These are phyloP conservation scores for Aspergillus sclerotioniger DNA, from an alignment of 495 filamentous ascomycete genomes.

Conservation along the genomic window DNA sequence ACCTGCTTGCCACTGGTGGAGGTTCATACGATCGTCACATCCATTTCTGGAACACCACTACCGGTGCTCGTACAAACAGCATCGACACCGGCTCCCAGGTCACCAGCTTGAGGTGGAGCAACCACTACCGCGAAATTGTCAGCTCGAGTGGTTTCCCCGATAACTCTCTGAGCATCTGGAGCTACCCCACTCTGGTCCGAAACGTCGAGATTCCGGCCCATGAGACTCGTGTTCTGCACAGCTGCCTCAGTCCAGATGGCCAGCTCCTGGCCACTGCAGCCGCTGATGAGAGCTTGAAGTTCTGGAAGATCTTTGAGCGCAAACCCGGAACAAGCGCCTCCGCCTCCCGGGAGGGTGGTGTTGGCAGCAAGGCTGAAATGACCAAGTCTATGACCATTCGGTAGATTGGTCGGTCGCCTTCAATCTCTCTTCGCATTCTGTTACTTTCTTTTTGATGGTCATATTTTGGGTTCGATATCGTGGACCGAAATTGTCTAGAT, in stretches of 20 bases:
- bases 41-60: conserved; percentile 99
- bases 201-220: conserved; percentile 99
- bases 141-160: conserved; percentile 97
- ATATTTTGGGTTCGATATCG: conserved; percentile 19
- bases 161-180: conserved; percentile 98
- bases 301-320: conserved; percentile 99
- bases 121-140: conserved; percentile 95
- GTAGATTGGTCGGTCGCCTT: conserved; percentile 45
- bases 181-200: conserved; percentile 92
- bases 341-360: conserved; percentile 53
- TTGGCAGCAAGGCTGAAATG: conserved; percentile 68
- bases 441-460: conserved; percentile 23
- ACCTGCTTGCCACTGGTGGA: conserved; percentile 93
- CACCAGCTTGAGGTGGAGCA: conserved; percentile 91
- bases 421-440: not conserved
- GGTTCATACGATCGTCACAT: conserved; percentile 96
- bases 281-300: conserved; percentile 96
- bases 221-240: conserved; percentile 93
- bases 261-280: conserved; percentile 96
- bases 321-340: conserved; percentile 69
- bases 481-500: conserved; percentile 6
- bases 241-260: conserved; percentile 90
- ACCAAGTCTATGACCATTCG: conserved; percentile 97
- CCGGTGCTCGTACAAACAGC: conserved; percentile 95
- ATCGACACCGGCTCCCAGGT: conserved; percentile 98